phyloP scores from a whole-genome alignment of 2,329 filamentous ascomycete genomes.

The Diaporthe vaccinii region DNA sequence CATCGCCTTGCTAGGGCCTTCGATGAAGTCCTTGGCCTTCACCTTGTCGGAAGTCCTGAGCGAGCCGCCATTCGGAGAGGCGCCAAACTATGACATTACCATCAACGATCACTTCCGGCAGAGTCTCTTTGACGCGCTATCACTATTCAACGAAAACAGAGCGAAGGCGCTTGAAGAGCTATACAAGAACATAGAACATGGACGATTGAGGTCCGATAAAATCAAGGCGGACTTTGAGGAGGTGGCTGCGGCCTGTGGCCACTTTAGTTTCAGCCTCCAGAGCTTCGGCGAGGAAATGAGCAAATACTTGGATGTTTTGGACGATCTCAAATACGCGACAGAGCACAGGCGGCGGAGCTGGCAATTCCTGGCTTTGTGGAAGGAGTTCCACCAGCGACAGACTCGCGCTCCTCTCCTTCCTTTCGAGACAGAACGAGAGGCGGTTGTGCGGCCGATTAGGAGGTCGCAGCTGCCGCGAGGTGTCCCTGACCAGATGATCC shows the following conservation, averaged over 20 bases:
- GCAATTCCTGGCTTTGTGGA: conserved; percentile 91
- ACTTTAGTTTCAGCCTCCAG: conserved; percentile 93
- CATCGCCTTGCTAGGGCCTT: conserved; percentile 88
- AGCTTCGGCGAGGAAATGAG: conserved; percentile 93
- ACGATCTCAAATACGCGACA: conserved; percentile 83
- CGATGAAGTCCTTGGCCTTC: conserved; percentile 95
- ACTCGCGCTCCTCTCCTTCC: conserved; percentile 44
- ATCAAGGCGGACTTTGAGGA: conserved; percentile 96
- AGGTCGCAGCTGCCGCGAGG: conserved; percentile 69
- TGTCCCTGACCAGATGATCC: conserved; percentile 67
- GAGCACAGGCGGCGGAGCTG: conserved; percentile 76
- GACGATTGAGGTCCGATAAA: conserved; percentile 76
- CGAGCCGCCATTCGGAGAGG: conserved; percentile 84
- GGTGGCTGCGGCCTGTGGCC: conserved; percentile 95
- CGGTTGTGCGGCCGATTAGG: conserved; percentile 61
- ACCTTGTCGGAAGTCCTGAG: conserved; percentile 90
- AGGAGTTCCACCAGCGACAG: conserved; percentile 40
- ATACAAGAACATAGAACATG: conserved; percentile 84
- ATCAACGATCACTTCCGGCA: conserved; percentile 85
- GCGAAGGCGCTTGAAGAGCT: conserved; percentile 82
- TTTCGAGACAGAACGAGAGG: conserved; percentile 59
- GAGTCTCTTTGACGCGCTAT: conserved; percentile 84
- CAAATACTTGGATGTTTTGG: conserved; percentile 84
- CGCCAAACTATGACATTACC: conserved; percentile 76
- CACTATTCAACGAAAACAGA: conserved; percentile 82